Base-by-base conservation (phyloP, 805 yeast genomes). In the Candida vaughaniae region DNA sequence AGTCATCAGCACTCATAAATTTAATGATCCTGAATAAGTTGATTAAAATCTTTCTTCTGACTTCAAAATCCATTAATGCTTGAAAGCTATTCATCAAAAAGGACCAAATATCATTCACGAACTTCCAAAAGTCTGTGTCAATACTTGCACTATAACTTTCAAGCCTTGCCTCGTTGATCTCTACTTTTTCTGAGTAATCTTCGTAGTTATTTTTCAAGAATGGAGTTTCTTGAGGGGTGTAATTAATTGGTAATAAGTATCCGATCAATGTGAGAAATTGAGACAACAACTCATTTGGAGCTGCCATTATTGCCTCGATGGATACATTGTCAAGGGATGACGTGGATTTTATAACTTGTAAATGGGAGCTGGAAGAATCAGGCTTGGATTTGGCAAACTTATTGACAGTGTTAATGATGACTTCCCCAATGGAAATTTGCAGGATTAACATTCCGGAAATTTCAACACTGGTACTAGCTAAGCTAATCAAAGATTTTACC, bases 261-360 rank as follows among this genome's bases (percentile, higher is more conserved):
- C 77, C 73, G 5, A 84, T 60, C 33, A 87, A 63, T 27, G 73
- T 70, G 14, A 86, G 58, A 14, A 82, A 65, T 10, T 77, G 65
- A 1, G 74, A 47, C 14, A 84, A 56, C 19, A 85, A 53, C n/a
- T 80, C 83, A 47, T 80, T 82, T 0, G 91, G 89, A 2, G 80
- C 75, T 36, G 81, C 76, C 78, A 86, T 82, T 26, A 88, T 58
- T 0, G 86, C 76, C 50, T 85, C 95, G 31, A 82, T 75, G 4
- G 87, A 65, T 1, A 77, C 54, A 34, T 25, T 27, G 15, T 29
- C 33, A 16, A 22, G 25, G 14, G 38, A 19, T 15, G 44, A 20
- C 5, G 36, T 29, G 4, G 43, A 42, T 18, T 36, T 18, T 31
- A 25, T 12, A 5, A 20, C 26, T 25, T 25, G 23, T 20, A 29